phyloP scores from a whole-genome alignment of 1,284 basidiomycete species.

The Rhodotorula sp. region DNA sequence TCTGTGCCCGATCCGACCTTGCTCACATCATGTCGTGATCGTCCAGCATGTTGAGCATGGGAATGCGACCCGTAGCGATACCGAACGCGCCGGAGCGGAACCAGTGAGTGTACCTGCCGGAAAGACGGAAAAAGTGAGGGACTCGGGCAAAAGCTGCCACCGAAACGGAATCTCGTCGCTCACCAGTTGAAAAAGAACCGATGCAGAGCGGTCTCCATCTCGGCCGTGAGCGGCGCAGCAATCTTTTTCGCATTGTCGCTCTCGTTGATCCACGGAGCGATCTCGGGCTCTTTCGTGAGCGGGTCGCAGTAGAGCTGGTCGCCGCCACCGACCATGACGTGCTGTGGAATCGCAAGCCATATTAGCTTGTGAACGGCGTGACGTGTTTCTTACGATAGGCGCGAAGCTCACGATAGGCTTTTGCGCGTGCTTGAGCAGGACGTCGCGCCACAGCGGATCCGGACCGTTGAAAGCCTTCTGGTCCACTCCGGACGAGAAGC shows the following conservation, averaged over 20 bases:
- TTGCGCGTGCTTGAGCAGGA: slow-evolving; percentile 74
- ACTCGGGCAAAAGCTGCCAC: too few relatives aligned
- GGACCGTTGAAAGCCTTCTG: slow-evolving; percentile 49
- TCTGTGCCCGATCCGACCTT: too few relatives aligned
- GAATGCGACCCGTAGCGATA: slow-evolving; percentile 73
- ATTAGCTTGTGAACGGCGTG: slow-evolving; percentile 52
- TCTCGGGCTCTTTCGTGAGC: slow-evolving; percentile 54
- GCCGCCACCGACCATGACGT: slow-evolving; percentile 34
- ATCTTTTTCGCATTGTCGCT: slow-evolving; percentile 65
- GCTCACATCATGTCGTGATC: slow-evolving; percentile 52
- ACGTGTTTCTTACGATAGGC: slow-evolving; percentile 53
- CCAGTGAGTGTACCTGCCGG: slow-evolving; percentile 19
- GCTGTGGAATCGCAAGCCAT: not conserved
- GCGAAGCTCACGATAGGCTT: slow-evolving; percentile 60
- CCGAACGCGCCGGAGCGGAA: slow-evolving; percentile 72
- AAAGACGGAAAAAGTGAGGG: not conserved
- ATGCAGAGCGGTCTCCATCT: slow-evolving; percentile 76
- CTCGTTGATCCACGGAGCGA: slow-evolving; percentile 75
- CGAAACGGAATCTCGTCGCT: not conserved
- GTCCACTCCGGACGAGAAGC: slow-evolving; percentile 56
- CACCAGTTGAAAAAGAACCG: slow-evolving; percentile 66
- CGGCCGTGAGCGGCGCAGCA: slow-evolving; percentile 60
- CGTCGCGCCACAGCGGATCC: slow-evolving; percentile 79
- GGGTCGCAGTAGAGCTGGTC: slow-evolving; percentile 53
- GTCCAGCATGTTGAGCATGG: slow-evolving; percentile 70